Evolutionary conservation across 163 green algal genomes (phyloP).

Genomic region (Coccomyxa subellipsoidea): DNA sequence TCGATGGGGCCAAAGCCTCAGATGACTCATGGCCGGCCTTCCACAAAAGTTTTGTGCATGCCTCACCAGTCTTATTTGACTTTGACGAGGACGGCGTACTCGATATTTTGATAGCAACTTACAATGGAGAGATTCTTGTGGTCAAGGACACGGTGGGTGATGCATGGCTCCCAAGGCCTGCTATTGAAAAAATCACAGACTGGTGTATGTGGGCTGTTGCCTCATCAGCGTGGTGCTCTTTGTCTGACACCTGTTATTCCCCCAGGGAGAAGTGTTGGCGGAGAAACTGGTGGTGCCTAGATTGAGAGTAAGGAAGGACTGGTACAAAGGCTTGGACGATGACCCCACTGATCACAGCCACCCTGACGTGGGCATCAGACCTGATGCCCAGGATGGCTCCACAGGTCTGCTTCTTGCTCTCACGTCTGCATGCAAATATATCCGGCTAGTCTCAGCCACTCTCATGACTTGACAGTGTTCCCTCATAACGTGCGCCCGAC

Average conservation of each 20-base stretch:
- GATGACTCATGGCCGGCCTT: slow-evolving; percentile 76
- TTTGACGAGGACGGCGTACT: slow-evolving; percentile 84
- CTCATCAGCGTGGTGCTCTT: no score
- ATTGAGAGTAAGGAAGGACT: slow-evolving; percentile 76
- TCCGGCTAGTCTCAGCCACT: no score
- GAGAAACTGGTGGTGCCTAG: slow-evolving; percentile 58
- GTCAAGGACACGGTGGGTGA: slow-evolving; percentile 77
- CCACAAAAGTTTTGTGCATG: slow-evolving; percentile 81
- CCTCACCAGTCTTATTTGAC: slow-evolving; percentile 88
- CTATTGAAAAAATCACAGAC: no score
- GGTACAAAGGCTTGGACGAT: slow-evolving; percentile 79
- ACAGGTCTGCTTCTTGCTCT: background rate
- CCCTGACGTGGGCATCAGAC: slow-evolving; percentile 60
- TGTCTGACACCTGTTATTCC: no score
- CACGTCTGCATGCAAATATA: no score
- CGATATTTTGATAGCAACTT: slow-evolving; percentile 87
- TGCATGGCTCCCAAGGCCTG: no score
- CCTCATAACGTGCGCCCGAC: no score
- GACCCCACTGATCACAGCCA: slow-evolving; percentile 88
- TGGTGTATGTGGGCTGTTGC: no score
- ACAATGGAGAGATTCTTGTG: slow-evolving; percentile 86
- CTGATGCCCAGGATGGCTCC: slow-evolving; percentile 16
- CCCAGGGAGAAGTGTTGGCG: slow-evolving; percentile 46
- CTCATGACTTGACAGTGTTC: no score
- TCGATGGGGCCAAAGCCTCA: slow-evolving; percentile 66